Evolutionary conservation across 768 basidiomycete species (phyloP).

Genomic region (Boletus barrowsii): DNA sequence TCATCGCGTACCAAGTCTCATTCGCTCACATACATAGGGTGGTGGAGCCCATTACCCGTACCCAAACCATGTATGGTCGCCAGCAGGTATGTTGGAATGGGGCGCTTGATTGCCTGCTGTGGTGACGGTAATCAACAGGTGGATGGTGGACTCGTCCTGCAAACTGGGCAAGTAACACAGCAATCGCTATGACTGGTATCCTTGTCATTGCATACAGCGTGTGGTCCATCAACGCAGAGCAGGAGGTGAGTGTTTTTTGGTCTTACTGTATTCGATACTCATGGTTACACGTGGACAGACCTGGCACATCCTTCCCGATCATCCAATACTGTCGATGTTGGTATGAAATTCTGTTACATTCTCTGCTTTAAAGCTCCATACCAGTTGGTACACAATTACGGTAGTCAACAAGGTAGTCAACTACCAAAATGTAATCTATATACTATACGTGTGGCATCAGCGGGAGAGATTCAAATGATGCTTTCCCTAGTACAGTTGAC

Average conservation of each 20-base stretch:
- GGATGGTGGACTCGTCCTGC: slow-evolving; percentile 94
- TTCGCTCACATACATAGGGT: slow-evolving; percentile 49
- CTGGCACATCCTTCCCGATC: slow-evolving; percentile 56
- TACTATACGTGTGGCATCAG: no score
- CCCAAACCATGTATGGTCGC: slow-evolving; percentile 94
- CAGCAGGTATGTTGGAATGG: slow-evolving; percentile 57
- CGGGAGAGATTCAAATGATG: no score
- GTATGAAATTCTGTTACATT: slow-evolving; percentile 39
- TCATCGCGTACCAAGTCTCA: background rate
- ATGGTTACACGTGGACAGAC: slow-evolving; percentile 37
- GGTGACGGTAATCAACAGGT: slow-evolving; percentile 43
- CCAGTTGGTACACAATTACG: no score
- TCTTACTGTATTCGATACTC: slow-evolving; percentile 1
- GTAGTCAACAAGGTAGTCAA: no score
- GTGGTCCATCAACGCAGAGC: slow-evolving; percentile 71
- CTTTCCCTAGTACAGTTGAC: no score
- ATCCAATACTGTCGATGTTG: slow-evolving; percentile 76
- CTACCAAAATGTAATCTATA: no score
- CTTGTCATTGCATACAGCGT: slow-evolving; percentile 60
- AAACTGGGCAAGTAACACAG: slow-evolving; percentile 88
- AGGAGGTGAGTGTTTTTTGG: slow-evolving; percentile 55
- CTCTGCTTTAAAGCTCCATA: background rate
- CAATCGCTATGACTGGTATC: slow-evolving; percentile 68
- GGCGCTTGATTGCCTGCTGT: background rate
- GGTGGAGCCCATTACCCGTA: slow-evolving; percentile 88